Base-by-base conservation (phyloP, 805 yeast species). In the Pichia nakasei region DNA sequence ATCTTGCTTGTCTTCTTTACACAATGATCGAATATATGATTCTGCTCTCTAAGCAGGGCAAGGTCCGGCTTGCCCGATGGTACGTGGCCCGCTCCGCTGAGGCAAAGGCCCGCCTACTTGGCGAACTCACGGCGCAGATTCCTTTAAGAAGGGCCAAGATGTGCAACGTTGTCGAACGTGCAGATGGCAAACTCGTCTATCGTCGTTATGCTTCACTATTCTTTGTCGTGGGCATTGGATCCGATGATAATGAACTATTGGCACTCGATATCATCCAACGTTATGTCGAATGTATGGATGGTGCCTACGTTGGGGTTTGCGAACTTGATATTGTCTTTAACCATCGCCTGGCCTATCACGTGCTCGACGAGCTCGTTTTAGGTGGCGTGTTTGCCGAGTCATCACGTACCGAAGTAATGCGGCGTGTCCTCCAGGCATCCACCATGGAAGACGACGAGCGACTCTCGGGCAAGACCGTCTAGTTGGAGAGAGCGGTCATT, bases 241-340 rank as follows among this genome's bases (percentile, higher is more conserved):
- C 75, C 36, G 82, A 76, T 38, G 96, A 85, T 57, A 93, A 93
- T 61, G 98, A 93, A 60, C 70, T 93, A 50, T 64, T 86, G 43
- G 80, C 94, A 1, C 68, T 93, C 45, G 98, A 93, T 57, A 68
- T 84, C 17, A 81, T 93, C 41, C 98, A 93, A 61, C 72, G 97
- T 48, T 93, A 81, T 60, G 98, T 93, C 35, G 98, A 93, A 62
- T 88, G 86, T 51, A 87, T 93, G 96, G 98, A 93, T 68, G 82
- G 84, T 54, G 79, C 88, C 47, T 93, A 86, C 59, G 97, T 96
- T 12, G 91, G 87, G 57, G 98, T 93, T 17, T 88, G 97, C 65
- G 98, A 93, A 61, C 70, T 93, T 55, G 98, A 93, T 65, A 93
- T 93, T 49, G 93, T 93, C 40, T 93, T 93, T 74, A 93, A 94